Base-by-base conservation (phyloP, 176 grass and related monocot species). In the Aegilops bicornis region DNA sequence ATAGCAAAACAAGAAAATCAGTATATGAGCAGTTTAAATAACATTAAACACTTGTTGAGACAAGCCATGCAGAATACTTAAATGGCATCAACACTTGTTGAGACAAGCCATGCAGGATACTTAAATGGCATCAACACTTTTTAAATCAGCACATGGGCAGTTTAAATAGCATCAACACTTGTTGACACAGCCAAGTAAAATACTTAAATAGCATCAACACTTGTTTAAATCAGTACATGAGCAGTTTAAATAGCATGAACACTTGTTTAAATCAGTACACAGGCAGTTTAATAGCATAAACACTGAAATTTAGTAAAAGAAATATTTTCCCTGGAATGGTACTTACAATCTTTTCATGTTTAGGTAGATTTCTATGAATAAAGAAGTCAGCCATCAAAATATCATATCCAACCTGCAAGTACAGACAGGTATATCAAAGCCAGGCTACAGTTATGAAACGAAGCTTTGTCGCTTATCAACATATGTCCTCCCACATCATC, bases 301-400 rank as follows among this genome's bases (percentile, higher is more conserved):
- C 59, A 52, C 5, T 50, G 15, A 83, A 27, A 23, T 65, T 27
- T 45, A 45, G 74, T 30, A 37, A 30, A 69, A 88, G 64, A 40
- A 81, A 83, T 47, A 64, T 63, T 74, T 50, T 0, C 5, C 16
- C 52, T 37, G 29, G 17, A 76, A 32, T 20, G 20, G 63, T 78
- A 94, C 94, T 99, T 88, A 96, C 97, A 88, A 96, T 96, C 83
- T 87, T 99, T 82, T 96, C 90, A 82, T 88, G 79, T 89, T 77
- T 76, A 94, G 92, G 69, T 31, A 91, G 42, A 64, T 85, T 93
- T 80, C 94, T 96, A 73, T 89, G 68, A 68, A 99, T 91, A 84
- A 94, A 93, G 87, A 99, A 99, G 89, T 99, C 97, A 33, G 87
- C 29, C 94, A 99, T 91, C 78, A 96, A 83, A 87, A 99, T 76